phyloP scores from a whole-genome alignment of 2,329 filamentous ascomycete species.

The Xylariaceae sp. region DNA sequence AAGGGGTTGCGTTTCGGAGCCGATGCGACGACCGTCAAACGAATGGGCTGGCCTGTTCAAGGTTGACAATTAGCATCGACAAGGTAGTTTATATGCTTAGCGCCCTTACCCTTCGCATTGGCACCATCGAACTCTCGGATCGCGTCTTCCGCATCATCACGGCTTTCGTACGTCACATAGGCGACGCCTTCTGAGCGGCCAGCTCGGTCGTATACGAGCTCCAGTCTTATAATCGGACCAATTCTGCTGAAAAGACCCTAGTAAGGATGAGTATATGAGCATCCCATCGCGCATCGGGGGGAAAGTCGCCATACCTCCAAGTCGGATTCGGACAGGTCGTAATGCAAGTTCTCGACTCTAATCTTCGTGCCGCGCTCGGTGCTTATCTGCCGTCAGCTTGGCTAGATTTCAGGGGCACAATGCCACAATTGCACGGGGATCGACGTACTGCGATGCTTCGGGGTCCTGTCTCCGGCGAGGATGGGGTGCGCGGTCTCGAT shows the following conservation, averaged over 20 bases:
- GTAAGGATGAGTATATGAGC: constrained; percentile 24
- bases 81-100: no score
- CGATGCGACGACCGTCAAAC: constrained; percentile 58
- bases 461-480: constrained; percentile 36
- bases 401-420: not conserved
- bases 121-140: constrained; percentile 80
- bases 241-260: constrained; percentile 78
- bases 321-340: constrained; percentile 81
- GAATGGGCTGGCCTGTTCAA: constrained; percentile 69
- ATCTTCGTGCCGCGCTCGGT: constrained; percentile 61
- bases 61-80: no score
- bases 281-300: not conserved
- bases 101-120: constrained; percentile 69
- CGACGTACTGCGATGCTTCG: constrained; percentile 25
- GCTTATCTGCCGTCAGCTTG: constrained; percentile 31
- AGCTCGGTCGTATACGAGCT: constrained; percentile 77
- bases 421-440: constrained; percentile 1
- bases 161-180: constrained; percentile 71
- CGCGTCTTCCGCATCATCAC: constrained; percentile 67
- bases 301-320: constrained; percentile 55
- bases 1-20: constrained; percentile 51
- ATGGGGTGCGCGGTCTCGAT: constrained; percentile 22
- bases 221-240: constrained; percentile 62
- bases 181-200: constrained; percentile 83
- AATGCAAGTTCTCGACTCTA: constrained; percentile 85